Evolutionary conservation across 495 filamentous ascomycete genomes (phyloP).

Genomic region (Cercophora newfieldiana): DNA sequence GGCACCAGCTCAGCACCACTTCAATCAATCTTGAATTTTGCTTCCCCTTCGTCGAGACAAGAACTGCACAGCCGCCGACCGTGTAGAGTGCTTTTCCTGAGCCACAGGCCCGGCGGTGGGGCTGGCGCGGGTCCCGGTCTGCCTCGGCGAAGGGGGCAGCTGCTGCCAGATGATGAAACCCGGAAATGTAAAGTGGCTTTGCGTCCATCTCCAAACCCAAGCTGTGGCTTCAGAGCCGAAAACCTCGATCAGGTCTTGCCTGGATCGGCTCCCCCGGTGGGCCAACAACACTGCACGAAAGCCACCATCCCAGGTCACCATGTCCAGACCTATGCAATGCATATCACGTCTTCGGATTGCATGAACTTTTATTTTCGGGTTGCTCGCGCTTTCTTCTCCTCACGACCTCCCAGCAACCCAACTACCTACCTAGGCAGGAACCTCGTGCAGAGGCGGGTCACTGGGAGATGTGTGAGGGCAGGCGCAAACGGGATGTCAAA

Average conservation of each 20-base stretch:
- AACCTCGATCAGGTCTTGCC: not conserved
- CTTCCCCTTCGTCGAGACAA: not conserved
- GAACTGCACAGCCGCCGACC: slow-evolving; percentile 15
- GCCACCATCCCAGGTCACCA: not conserved
- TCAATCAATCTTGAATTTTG: slow-evolving; percentile 9
- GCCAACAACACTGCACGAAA: not conserved
- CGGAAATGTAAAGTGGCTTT: not conserved
- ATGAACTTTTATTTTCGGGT: not conserved
- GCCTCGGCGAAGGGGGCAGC: not conserved
- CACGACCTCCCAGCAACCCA: not conserved
- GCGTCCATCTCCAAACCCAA: no score
- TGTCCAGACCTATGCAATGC: not conserved
- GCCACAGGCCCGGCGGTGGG: not conserved
- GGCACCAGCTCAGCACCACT: not conserved
- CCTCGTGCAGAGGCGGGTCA: no score
- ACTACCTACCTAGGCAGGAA: not conserved
- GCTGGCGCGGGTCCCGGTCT: not conserved
- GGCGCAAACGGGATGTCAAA: no score
- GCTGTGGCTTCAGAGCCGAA: not conserved
- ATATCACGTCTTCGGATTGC: not conserved
- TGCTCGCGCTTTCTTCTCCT: not conserved
- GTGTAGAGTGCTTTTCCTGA: slow-evolving; percentile 14
- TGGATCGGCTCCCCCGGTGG: not conserved
- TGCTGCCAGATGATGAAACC: not conserved
- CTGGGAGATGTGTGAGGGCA: no score